Percentiles rank a stretch among this genome's conserved stretches.
These are phyloP conservation scores for Nannochloropsis granulata DNA, from an alignment of 108 stramenopile species.

Conservation along the genomic window DNA sequence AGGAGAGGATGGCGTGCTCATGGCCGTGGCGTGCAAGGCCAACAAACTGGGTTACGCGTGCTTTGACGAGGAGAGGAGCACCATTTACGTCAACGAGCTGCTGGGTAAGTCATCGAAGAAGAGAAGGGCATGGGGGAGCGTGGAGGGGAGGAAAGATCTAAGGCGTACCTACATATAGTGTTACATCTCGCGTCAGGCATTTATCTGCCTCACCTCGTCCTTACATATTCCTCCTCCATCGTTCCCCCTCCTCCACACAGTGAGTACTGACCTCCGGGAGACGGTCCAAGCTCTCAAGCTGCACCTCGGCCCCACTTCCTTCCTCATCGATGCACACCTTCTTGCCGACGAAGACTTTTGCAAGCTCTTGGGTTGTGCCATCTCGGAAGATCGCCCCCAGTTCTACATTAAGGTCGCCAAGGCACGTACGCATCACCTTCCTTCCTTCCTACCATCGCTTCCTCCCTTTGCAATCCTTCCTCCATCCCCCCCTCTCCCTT, in stretches of 20 bases:
- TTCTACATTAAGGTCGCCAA: background rate
- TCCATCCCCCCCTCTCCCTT: no score
- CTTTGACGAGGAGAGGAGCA: background rate
- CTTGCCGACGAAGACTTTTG: background rate
- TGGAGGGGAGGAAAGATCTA: background rate
- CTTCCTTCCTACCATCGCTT: background rate
- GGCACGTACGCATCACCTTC: background rate
- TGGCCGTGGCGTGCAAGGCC: background rate
- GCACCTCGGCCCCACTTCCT: background rate
- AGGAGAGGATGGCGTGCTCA: background rate
- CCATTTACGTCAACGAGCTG: background rate
- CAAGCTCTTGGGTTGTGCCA: background rate
- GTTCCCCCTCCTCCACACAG: background rate
- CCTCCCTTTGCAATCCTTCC: background rate
- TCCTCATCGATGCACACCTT: background rate
- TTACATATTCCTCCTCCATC: no score
- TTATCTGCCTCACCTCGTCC: no score
- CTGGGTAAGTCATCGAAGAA: background rate
- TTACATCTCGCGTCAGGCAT: no score
- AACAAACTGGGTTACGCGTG: background rate
- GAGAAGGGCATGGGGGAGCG: background rate
- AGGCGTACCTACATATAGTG: background rate
- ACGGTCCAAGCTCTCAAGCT: background rate
- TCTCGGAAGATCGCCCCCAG: background rate
- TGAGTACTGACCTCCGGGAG: background rate